Evolutionary conservation across 1,284 basidiomycete genomes (phyloP).

Genomic region (Polyporus tsugae): DNA sequence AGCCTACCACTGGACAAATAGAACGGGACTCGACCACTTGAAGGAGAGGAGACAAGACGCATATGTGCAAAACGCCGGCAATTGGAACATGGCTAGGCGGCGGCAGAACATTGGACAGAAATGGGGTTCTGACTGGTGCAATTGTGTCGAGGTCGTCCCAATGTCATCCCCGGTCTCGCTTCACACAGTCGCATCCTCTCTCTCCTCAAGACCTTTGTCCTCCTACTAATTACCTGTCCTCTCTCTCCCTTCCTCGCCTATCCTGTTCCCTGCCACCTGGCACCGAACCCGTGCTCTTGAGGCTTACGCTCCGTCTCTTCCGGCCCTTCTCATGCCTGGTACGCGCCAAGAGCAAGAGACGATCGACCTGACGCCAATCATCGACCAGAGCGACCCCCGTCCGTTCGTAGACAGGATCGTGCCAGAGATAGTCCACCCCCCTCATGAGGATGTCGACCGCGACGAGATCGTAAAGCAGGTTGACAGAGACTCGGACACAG

Average conservation of each 20-base stretch:
- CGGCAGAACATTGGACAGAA: slow-evolving; percentile 5
- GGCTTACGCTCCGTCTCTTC: not conserved
- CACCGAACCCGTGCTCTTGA: not conserved
- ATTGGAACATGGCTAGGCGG: not conserved
- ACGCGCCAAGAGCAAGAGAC: slow-evolving; percentile 22
- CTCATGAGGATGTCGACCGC: slow-evolving; percentile 31
- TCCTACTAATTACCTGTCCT: slow-evolving; percentile 4
- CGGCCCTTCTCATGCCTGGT: slow-evolving; percentile 27
- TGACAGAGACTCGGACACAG: slow-evolving; percentile 55
- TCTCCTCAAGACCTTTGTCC: slow-evolving; percentile 7
- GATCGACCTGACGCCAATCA: slow-evolving; percentile 38
- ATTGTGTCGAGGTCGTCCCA: too few relatives aligned
- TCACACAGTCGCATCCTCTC: slow-evolving; percentile 5
- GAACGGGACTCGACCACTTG: not conserved
- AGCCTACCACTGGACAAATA: not conserved
- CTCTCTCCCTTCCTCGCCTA: slow-evolving; percentile 6
- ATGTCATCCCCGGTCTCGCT: slow-evolving; percentile 13
- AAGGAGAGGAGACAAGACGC: not conserved
- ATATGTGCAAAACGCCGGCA: not conserved
- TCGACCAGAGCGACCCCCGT: slow-evolving; percentile 28
- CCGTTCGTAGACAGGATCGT: slow-evolving; percentile 27
- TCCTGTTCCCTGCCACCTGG: slow-evolving; percentile 11
- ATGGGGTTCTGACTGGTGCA: slow-evolving; percentile 4
- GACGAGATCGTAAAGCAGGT: slow-evolving; percentile 34
- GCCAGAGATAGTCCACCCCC: slow-evolving; percentile 29